Conservation (phyloP, 1,139 yeast species). For the Casaregolazyma suthepensis region DNA sequence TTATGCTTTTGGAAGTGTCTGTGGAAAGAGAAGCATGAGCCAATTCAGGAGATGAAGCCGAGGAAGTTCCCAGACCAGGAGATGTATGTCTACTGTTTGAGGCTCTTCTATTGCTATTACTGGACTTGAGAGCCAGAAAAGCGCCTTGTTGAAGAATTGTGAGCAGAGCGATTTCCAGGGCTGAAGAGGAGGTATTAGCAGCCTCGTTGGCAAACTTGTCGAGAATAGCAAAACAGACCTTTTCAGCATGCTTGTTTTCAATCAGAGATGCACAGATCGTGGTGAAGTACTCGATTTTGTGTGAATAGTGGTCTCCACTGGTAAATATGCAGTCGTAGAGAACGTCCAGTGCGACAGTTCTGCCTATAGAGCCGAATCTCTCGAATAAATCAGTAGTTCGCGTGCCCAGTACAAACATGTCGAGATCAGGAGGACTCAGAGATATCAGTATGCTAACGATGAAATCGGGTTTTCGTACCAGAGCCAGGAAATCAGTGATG, state of each 20-base stretch:
- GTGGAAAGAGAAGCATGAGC: constrained; percentile 17
- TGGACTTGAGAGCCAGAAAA: constrained; percentile 16
- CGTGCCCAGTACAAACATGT: constrained; percentile 18
- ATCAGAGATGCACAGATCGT: constrained; percentile 23
- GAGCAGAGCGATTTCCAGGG: constrained; percentile 21
- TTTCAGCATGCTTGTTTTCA: constrained; percentile 21
- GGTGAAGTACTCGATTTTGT: constrained; percentile 30
- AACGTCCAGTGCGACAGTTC: constrained; percentile 29
- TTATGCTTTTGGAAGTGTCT: constrained; percentile 4
- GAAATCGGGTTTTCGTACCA: constrained; percentile 33
- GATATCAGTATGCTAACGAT: constrained; percentile 29
- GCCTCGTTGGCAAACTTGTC: constrained; percentile 21
- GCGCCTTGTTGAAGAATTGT: constrained; percentile 26
- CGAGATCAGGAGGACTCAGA: constrained; percentile 24
- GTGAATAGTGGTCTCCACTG: constrained; percentile 16
- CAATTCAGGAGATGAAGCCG: constrained; percentile 23
- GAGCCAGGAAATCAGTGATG: constrained; percentile 30
- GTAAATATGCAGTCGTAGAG: constrained; percentile 30
- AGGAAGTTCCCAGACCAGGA: constrained; percentile 18
- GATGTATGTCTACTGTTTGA: neutral
- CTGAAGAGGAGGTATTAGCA: constrained; percentile 20
- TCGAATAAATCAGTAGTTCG: constrained; percentile 23
- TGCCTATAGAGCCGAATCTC: constrained; percentile 23
- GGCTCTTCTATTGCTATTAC: neutral
- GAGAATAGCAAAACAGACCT: constrained; percentile 21